Evolutionary conservation across 2,329 filamentous ascomycete genomes (phyloP).

Genomic region (Colletotrichum tofieldiae): DNA sequence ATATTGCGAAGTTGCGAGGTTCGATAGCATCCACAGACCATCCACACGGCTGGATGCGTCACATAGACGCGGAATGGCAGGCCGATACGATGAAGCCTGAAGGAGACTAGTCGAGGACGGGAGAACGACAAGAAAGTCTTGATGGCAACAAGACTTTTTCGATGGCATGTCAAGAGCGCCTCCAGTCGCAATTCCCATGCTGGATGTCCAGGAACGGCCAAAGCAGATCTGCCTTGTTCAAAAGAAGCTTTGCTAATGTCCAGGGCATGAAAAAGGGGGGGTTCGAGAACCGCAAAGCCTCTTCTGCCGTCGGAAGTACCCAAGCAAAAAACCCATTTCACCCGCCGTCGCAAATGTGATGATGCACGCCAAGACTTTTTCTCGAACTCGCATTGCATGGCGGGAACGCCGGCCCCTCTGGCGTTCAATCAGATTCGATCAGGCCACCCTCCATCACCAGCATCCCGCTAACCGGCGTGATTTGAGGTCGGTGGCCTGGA

Average conservation of each 20-base stretch:
- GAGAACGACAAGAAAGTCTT: not conserved
- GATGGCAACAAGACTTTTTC: too few relatives aligned
- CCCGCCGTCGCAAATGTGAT: slow-evolving; percentile 16
- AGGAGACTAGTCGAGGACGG: not conserved
- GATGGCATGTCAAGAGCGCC: not conserved
- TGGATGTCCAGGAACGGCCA: not conserved
- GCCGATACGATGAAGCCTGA: not conserved
- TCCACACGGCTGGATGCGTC: not conserved
- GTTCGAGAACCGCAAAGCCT: not conserved
- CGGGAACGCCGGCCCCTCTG: slow-evolving; percentile 33
- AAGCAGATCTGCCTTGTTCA: not conserved
- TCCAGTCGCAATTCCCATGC: not conserved
- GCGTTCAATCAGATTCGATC: not conserved
- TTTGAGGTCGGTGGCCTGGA: slow-evolving; percentile 6
- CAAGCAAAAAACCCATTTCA: slow-evolving; percentile 10
- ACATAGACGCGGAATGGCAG: slow-evolving; percentile 15
- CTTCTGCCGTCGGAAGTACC: not conserved
- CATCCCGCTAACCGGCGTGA: slow-evolving; percentile 9
- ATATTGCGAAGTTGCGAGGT: not conserved
- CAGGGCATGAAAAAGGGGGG: not conserved
- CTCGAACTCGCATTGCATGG: slow-evolving; percentile 12
- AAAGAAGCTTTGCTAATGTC: slow-evolving; percentile 4
- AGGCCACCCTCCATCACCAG: slow-evolving; percentile 16
- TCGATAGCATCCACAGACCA: slow-evolving; percentile 4
- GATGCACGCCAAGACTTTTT: slow-evolving; percentile 36